Evolutionary conservation across 73 alveolate species (phyloP), one percentile per base, ranked within the genome.

Genomic region (Blepharisma japonicum): DNA sequence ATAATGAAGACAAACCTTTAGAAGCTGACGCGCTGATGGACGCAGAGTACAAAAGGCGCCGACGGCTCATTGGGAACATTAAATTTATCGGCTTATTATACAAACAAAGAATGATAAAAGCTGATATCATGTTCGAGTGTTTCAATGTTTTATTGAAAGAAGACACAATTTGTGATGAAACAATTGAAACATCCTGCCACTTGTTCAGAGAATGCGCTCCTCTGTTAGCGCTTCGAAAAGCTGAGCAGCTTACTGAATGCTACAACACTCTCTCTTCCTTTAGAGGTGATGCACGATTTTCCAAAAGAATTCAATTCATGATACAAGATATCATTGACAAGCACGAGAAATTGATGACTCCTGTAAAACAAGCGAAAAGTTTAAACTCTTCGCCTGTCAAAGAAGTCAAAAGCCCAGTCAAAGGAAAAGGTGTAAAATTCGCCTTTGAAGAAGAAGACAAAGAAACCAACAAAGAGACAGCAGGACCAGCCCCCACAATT

Each of bases 261-360:
- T 61, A 18, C 5, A 39, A 61, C 14, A 61, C n/a, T 8, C 38
- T 61, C 5, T n/a, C 23, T 61, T 8, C 47, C 0, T 20, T 61
- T 2, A 61, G 11, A 25, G 74, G 48, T 9, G 38, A 14, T 61
- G 2, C 48, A 2, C 14, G 46, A 9, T 61, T 61, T 25, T 61
- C 47, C 5, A 61, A 61, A 61, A n/a, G 74, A 20, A 61, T 61
- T 5, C 23, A 14, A 9, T 61, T 61, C 74, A 61, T 61, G 74
- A 61, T 61, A 8, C 74, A 61, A 61, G 74, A 61, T 25, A n/a
- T 61, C 74, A 61, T 61, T 9, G 74, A 61, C 38, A 9, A 8
- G 14, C 14, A 25, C 2, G 74, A 61, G 14, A 14, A 18, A 14
- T 14, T 61, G 47, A 61, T 61, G 74, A 61, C 46, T 25, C 74